phyloP scores from a whole-genome alignment of 169 alveolate species.

The Eimeria acervulina region DNA sequence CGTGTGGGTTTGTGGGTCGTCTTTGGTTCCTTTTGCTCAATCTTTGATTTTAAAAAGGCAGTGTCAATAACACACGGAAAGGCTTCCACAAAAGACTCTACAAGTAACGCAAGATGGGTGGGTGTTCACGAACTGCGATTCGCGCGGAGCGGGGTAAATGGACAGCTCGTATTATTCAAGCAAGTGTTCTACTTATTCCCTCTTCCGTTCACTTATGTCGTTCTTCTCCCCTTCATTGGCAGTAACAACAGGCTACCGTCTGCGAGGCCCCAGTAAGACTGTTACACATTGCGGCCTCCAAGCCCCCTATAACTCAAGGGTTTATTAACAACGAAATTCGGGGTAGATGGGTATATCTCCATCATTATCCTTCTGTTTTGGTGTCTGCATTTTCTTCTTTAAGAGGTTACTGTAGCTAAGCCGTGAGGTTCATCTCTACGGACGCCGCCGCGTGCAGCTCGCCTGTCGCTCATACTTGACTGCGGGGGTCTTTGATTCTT shows the following conservation, averaged over 20 bases:
- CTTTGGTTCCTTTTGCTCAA: background rate
- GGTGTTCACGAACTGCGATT: background rate
- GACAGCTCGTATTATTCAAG: background rate
- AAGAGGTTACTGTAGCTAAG: background rate
- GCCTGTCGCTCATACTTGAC: background rate
- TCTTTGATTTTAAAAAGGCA: background rate
- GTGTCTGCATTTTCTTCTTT: background rate
- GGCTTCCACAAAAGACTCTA: background rate
- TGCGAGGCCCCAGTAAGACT: slow-evolving; percentile 15
- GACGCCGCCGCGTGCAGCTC: background rate
- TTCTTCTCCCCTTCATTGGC: background rate
- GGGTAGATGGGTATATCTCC: background rate
- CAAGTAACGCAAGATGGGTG: background rate
- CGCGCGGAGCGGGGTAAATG: background rate
- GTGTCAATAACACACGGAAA: background rate
- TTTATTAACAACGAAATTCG: background rate
- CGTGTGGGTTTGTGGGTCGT: background rate
- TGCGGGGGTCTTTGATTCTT: background rate
- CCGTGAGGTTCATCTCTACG: background rate
- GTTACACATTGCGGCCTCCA: slow-evolving; percentile 25
- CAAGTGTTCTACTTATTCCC: background rate
- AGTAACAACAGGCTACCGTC: slow-evolving; percentile 12
- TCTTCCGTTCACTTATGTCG: background rate
- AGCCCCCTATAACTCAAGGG: background rate
- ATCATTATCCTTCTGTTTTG: background rate